Evolutionary conservation across 371 early-diverging fungal species (phyloP).

Genomic region (Rhizopus sp.): DNA sequence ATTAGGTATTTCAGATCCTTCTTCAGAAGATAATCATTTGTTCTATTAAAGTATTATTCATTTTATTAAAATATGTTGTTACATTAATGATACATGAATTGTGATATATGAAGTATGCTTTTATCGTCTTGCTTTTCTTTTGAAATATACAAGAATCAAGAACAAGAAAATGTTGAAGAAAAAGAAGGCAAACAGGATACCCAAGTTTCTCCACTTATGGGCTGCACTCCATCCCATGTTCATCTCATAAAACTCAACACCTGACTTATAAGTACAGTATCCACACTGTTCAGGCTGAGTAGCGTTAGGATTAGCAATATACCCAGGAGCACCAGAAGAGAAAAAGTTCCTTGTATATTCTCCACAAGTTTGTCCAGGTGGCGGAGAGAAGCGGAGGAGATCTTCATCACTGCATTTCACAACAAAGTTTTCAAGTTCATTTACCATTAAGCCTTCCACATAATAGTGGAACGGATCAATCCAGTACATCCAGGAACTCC

Average conservation of each 20-base stretch:
- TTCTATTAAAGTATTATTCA: too few relatives aligned
- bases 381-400: constrained; percentile 51
- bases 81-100: background rate
- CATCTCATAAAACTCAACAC: constrained; percentile 52
- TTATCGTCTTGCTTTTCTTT: constrained; percentile 27
- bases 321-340: constrained; percentile 46
- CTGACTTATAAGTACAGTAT: constrained; percentile 60
- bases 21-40: too few relatives aligned
- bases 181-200: constrained; percentile 54
- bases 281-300: constrained; percentile 49
- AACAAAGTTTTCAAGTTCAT: constrained; percentile 53
- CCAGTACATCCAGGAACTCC: constrained; percentile 73
- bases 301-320: constrained; percentile 51
- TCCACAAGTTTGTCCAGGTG: constrained; percentile 59
- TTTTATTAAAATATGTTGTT: too few relatives aligned
- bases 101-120: constrained; percentile 1
- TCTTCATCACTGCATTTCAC: constrained; percentile 52
- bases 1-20: too few relatives aligned
- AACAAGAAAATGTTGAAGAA: constrained; percentile 52
- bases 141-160: constrained; percentile 24
- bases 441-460: constrained; percentile 65
- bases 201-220: constrained; percentile 71
- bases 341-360: constrained; percentile 56
- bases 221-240: constrained; percentile 26
- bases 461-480: constrained; percentile 69